These are phyloP conservation scores for Alternaria novae-zelandiae DNA, from an alignment of 2,329 filamentous ascomycete genomes.

Conservation along the genomic window DNA sequence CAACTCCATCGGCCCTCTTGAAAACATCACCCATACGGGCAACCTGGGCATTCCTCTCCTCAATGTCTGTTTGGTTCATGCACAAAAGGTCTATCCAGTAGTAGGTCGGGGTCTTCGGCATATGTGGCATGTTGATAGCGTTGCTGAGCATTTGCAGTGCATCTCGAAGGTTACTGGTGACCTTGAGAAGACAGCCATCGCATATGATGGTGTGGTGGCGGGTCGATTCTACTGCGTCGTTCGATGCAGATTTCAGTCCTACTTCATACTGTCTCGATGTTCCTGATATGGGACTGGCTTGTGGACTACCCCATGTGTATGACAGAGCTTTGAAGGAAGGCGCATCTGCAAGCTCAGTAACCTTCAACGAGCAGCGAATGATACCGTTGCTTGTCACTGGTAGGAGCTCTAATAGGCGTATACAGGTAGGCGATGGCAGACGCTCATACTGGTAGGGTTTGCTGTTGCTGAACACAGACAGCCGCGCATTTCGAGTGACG, in stretches of 20 bases:
- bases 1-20: conserved; percentile 27
- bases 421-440: conserved; percentile 25
- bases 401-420: conserved; percentile 29
- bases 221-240: neutral
- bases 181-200: conserved; percentile 24
- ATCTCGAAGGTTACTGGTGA: conserved; percentile 30
- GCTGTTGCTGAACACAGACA: conserved; percentile 16
- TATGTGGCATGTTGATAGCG: conserved; percentile 6
- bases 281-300: conserved; percentile 4
- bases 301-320: conserved; percentile 30
- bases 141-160: conserved; percentile 31
- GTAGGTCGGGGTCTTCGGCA: conserved; percentile 16
- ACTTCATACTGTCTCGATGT: neutral
- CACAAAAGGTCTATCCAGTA: conserved; percentile 43
- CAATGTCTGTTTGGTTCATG: conserved; percentile 33
- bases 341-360: conserved; percentile 24
- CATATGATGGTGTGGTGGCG: conserved; percentile 26
- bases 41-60: conserved; percentile 36
- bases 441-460: conserved; percentile 25
- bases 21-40: conserved; percentile 40
- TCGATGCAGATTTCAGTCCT: neutral
- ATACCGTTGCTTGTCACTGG: conserved; percentile 14
- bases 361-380: conserved; percentile 23
- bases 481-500: conserved; percentile 10
- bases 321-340: conserved; percentile 26